Evolutionary conservation across 768 basidiomycete genomes (phyloP).

Genomic region (Lentinula aciculospora): DNA sequence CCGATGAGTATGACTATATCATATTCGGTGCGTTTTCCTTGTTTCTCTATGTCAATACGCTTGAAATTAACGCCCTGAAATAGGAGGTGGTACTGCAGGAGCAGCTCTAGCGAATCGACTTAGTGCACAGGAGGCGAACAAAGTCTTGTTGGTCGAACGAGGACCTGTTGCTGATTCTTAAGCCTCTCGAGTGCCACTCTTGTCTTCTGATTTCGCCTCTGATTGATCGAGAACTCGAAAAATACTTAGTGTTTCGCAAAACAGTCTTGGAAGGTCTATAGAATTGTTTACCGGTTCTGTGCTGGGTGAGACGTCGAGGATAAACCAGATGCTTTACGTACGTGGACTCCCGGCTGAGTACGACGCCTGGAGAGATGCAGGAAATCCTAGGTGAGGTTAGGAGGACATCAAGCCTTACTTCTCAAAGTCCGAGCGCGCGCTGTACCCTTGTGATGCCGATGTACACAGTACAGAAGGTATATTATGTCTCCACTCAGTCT

Average conservation of each 20-base stretch:
- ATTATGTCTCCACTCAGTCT: not conserved
- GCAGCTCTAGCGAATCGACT: conserved; percentile 27
- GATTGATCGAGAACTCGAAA: conserved; percentile 9
- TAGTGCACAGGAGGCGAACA: conserved; percentile 14
- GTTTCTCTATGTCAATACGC: not conserved
- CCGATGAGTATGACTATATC: conserved; percentile 5
- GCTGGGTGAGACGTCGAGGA: conserved; percentile 20
- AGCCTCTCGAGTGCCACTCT: conserved; percentile 19
- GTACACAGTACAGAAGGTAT: conserved; percentile 11
- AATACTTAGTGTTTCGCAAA: conserved; percentile 16
- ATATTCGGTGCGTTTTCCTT: not conserved
- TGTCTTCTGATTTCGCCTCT: conserved; percentile 14
- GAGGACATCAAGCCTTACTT: conserved; percentile 27
- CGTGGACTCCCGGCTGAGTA: conserved; percentile 19
- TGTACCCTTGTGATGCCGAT: not conserved
- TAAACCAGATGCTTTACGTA: conserved; percentile 22
- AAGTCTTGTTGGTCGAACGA: conserved; percentile 23
- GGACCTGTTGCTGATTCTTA: conserved; percentile 17
- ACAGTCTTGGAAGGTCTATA: conserved; percentile 16
- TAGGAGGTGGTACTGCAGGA: conserved; percentile 25
- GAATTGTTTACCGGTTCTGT: conserved; percentile 8
- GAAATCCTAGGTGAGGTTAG: conserved; percentile 28
- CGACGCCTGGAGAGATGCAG: conserved; percentile 20
- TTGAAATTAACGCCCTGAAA: not conserved
- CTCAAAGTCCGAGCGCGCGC: conserved; percentile 21